Evolutionary conservation across 495 filamentous ascomycete species (phyloP).

Genomic region (Neurospora sp.): DNA sequence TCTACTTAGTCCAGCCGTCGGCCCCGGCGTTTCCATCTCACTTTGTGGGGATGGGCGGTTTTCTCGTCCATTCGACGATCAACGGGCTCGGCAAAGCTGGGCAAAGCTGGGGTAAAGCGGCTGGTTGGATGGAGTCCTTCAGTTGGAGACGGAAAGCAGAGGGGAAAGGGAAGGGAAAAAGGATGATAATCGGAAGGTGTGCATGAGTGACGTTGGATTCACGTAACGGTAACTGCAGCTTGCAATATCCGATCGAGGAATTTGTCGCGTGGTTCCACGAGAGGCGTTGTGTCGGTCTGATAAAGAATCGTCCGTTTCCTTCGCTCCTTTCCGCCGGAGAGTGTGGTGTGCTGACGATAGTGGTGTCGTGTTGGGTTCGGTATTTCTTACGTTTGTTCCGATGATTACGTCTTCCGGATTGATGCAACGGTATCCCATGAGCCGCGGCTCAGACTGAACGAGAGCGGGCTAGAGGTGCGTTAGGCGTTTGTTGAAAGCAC

Average conservation of each 20-base stretch:
- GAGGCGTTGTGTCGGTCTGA: background rate
- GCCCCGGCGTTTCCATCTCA: background rate
- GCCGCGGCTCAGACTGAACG: background rate
- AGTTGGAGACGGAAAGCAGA: background rate
- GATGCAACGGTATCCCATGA: background rate
- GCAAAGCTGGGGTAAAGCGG: background rate
- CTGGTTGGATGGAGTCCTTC: background rate
- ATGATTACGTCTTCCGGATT: background rate
- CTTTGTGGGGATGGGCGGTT: background rate
- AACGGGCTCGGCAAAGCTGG: background rate
- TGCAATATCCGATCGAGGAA: background rate
- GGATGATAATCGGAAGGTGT: background rate
- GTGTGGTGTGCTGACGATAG: background rate
- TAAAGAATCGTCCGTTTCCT: background rate
- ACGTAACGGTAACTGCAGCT: background rate
- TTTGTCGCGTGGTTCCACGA: background rate
- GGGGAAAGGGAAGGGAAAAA: background rate
- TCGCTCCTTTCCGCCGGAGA: background rate
- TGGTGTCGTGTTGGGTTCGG: background rate
- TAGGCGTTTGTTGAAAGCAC: background rate
- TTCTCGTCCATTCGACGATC: background rate
- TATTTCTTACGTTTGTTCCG: background rate
- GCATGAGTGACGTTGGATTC: background rate
- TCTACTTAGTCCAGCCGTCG: background rate
- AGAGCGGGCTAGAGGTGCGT: background rate